Evolutionary conservation across 1,284 basidiomycete genomes (phyloP), one percentile per base, ranked within the genome.

Genomic region (Trichosporon sp.): DNA sequence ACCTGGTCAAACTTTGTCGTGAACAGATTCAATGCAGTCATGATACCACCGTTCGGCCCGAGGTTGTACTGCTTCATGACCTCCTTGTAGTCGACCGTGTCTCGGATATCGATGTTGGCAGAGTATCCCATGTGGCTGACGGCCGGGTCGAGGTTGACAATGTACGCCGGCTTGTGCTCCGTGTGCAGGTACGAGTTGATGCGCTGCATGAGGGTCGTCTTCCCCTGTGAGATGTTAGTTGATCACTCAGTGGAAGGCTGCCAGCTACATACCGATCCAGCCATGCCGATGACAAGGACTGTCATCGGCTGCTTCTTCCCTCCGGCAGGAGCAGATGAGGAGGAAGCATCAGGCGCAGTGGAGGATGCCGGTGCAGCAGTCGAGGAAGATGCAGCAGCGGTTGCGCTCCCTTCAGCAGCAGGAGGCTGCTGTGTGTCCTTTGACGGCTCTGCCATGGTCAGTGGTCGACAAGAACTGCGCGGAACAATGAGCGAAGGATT

Each of bases 21-120:
- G 81, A 99, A 99, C 61, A 99, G 81, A 76, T 99, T 99, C 71
- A 99, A 84, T 0, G 95, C 91, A 13, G 96, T 99, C 78, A 99
- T 81, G 73, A 99, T 99, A 16, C 93, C 96, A 31, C 96, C 96
- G 78, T 99, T 99, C 0, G 96, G 95, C 4, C 96, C 96, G 60
- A 99, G 84, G 77, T 97, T 96, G 83, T 99, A 99, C 92, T 98
- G 94, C 85, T 97, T 94, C 96, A 99, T 99, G 72, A 99, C 95
- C 80, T 98, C 89, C 69, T 90, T 87, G 80, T 99, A 99, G 80
- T 98, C 91, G 58, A 99, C 88, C 10, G 96, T 99, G 78, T 99
- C 96, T 63, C 96, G 83, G 62, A 99, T 98, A 78, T 99, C 96
- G 67, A 99, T 97, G 76, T 99, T 98, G 29, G 95, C 88, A 65